Conservation (phyloP, 768 basidiomycete genomes). For the Boletus rufocinnamomeus region DNA sequence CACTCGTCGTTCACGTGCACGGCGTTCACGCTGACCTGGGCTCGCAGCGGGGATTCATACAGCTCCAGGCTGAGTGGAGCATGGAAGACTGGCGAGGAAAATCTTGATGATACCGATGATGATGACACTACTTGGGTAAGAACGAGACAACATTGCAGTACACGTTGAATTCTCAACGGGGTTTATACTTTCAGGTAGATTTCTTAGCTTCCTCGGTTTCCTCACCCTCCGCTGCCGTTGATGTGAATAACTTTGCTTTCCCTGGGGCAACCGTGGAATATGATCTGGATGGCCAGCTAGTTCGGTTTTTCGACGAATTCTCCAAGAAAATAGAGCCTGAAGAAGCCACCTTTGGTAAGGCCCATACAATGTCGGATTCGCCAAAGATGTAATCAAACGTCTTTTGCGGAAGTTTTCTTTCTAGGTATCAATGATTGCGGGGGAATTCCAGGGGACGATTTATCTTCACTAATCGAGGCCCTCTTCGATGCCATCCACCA, state of each 20-base stretch:
- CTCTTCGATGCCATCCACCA: constrained; percentile 7
- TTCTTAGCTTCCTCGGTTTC: constrained; percentile 6
- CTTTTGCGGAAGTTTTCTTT: constrained; percentile 4
- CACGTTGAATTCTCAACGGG: neutral
- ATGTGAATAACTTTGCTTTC: constrained; percentile 11
- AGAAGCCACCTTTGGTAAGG: constrained; percentile 5
- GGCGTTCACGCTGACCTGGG: neutral
- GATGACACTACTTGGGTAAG: constrained; percentile 13
- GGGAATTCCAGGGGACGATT: neutral
- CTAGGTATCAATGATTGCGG: constrained; percentile 19
- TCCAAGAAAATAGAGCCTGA: neutral
- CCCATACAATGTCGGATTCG: neutral
- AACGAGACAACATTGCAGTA: neutral
- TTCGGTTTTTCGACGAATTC: constrained; percentile 1
- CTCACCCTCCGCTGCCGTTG: neutral
- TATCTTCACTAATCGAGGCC: neutral
- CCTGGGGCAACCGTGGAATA: constrained; percentile 13
- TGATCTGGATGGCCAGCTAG: constrained; percentile 10
- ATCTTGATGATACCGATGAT: neutral
- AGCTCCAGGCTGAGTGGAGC: constrained; percentile 6
- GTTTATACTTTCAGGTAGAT: constrained; percentile 2
- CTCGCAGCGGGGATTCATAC: constrained; percentile 14
- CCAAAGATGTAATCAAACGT: neutral
- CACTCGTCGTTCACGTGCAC: neutral
- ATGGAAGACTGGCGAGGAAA: neutral